phyloP scores from a whole-genome alignment of 768 basidiomycete species.

The Termitomyces titanicus region DNA sequence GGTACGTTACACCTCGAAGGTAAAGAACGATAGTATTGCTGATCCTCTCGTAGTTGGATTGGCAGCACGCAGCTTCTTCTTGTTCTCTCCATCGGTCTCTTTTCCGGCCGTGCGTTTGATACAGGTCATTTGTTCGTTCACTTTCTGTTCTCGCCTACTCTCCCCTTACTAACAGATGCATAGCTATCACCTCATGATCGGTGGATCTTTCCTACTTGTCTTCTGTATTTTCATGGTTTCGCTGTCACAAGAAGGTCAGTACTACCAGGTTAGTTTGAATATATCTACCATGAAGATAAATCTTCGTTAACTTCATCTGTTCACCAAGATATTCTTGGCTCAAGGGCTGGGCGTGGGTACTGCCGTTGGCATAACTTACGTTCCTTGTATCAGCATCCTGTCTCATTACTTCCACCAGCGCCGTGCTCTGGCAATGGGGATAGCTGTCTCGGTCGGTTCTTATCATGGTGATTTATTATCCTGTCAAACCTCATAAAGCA shows the following conservation, averaged over 20 bases:
- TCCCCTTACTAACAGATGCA: neutral
- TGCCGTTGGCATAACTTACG: constrained; percentile 42
- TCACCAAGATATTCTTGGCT: constrained; percentile 39
- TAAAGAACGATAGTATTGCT: neutral
- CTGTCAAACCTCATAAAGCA: constrained; percentile 4
- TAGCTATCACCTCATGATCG: constrained; percentile 26
- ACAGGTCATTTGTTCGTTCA: constrained; percentile 22
- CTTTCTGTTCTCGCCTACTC: neutral
- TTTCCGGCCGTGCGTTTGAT: constrained; percentile 23
- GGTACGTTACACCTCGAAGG: constrained; percentile 3
- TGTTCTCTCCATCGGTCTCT: constrained; percentile 20
- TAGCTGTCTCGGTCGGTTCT: constrained; percentile 38
- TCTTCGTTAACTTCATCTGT: neutral
- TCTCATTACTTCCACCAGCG: constrained; percentile 46
- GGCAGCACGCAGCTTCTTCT: constrained; percentile 24
- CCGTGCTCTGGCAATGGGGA: constrained; percentile 46
- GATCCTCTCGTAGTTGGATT: constrained; percentile 21
- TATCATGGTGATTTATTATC: constrained; percentile 3
- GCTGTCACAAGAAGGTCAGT: constrained; percentile 22
- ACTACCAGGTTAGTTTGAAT: constrained; percentile 24
- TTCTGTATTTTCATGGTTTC: constrained; percentile 32
- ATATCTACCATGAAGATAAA: neutral
- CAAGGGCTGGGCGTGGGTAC: constrained; percentile 47
- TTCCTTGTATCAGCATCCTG: constrained; percentile 42
- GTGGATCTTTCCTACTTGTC: constrained; percentile 23